Evolutionary conservation across 1,139 yeast species (phyloP), one percentile per base, ranked within the genome.

Genomic region (Taiozyma sp.): DNA sequence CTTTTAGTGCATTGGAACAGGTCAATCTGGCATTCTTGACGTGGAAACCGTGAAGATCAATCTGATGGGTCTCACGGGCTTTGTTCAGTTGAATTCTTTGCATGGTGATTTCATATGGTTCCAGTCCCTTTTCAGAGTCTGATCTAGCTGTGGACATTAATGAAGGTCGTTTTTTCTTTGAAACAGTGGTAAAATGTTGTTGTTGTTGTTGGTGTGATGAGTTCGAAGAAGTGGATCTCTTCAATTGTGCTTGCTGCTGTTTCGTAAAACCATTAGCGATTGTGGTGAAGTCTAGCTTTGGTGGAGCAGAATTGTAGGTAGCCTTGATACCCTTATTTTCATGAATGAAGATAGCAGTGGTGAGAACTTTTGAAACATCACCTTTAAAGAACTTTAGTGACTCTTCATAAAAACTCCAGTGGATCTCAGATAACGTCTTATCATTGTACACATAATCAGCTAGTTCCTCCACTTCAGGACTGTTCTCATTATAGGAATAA

Each of bases 21-120:
- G 73, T 62, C 3, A 51, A 49, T 37, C 72, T 54, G 0, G 85
- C 84, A 35, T 68, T 69, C 0, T 67, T 57, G 19, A 77, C 76
- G 19, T 64, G 65, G 46, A 75, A 68, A 1, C 70, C 66, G 59
- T 81, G 87, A 2, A 81, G 67, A 62, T 81, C 86, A 10, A 81
- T 45, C 13, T 46, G 49, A n/a, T 64, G 65, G 10, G 28, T 0
- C 34, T 47, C 13, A 46, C 46, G 42, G 4, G 50, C 55, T 32
- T 50, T 48, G 6, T 22, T 32, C 3, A 52, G 35, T n/a, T 55
- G 58, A 8, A 24, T 14, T 10, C 44, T 42, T 37, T 53, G 55
- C 13, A 52, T 26, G 3, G 16, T 3, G 24, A 47, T 28, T 40
- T 55, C 56, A 11, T 47, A 13, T 1, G 44, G 26, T 9, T 47